These are phyloP conservation scores for Filosporella fistucella DNA, from an alignment of 495 filamentous ascomycete genomes.

Conservation along the genomic window DNA sequence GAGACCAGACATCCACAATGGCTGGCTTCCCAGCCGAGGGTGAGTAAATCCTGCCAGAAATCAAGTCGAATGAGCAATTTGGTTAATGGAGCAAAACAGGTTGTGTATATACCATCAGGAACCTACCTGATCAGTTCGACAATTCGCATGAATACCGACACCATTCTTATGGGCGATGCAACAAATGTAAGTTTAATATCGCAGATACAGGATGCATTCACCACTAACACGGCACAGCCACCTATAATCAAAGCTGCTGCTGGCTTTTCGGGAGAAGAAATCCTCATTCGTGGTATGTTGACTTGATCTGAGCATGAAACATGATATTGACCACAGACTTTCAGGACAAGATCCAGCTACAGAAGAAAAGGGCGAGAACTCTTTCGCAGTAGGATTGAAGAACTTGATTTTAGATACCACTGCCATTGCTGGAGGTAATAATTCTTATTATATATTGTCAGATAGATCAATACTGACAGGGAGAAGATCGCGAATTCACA, in stretches of 20 bases:
- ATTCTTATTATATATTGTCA: not conserved
- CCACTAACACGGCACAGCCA: conserved; percentile 12
- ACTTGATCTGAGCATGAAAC: too few relatives aligned
- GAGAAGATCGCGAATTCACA: conserved; percentile 4
- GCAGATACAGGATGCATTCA: not conserved
- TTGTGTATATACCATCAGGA: conserved; percentile 3
- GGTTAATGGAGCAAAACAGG: too few relatives aligned
- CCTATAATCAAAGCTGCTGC: conserved; percentile 50
- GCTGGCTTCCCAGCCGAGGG: conserved; percentile 4
- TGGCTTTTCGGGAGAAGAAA: conserved; percentile 13
- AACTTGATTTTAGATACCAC: conserved; percentile 62
- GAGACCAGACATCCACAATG: not conserved
- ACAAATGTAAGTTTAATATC: conserved; percentile 30
- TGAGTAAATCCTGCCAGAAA: not conserved
- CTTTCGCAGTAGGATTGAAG: conserved; percentile 54
- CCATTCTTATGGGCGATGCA: conserved; percentile 45
- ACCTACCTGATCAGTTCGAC: conserved; percentile 1
- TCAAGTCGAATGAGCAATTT: too few relatives aligned
- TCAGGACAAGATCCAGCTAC: conserved; percentile 47
- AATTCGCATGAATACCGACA: not conserved
- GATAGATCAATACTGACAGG: not conserved
- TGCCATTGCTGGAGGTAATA: conserved; percentile 25
- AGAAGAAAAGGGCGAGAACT: conserved; percentile 20
- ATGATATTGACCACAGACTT: too few relatives aligned
- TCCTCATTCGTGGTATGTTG: not conserved